phyloP scores from a whole-genome alignment of 306 rosid species.

The Prunus mongolica region DNA sequence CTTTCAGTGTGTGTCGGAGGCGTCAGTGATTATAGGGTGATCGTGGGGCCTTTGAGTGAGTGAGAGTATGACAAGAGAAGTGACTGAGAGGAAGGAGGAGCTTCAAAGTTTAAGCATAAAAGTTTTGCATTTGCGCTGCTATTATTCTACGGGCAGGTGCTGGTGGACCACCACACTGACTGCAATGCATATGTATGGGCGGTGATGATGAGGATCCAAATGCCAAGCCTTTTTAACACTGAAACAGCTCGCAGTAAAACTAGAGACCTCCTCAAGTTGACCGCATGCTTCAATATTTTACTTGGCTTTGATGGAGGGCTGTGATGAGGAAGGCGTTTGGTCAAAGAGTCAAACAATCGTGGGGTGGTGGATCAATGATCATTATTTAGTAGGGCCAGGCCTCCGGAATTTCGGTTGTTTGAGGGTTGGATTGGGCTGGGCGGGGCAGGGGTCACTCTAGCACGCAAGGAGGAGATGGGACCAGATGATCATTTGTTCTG shows the following conservation, averaged over 20 bases:
- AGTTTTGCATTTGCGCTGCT: too few species aligned
- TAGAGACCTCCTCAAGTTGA: too few species aligned
- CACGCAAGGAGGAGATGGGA: background rate
- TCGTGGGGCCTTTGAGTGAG: slow-evolving; percentile 2
- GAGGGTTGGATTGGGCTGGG: background rate
- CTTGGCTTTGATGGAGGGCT: background rate
- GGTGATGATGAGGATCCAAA: slow-evolving; percentile 17
- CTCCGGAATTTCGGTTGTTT: background rate
- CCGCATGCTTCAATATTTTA: too few species aligned
- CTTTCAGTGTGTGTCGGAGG: slow-evolving; percentile 24
- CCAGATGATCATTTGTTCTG: background rate
- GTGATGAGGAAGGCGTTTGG: background rate
- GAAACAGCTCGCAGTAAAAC: too few species aligned
- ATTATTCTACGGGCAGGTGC: too few species aligned
- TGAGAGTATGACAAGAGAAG: background rate
- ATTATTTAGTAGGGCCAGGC: background rate
- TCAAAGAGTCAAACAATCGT: slow-evolving; percentile 7
- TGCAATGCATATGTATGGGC: background rate
- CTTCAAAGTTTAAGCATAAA: background rate
- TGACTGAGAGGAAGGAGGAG: background rate
- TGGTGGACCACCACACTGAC: too few species aligned
- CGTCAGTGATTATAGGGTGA: slow-evolving; percentile 11
- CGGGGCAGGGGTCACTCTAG: too few species aligned
- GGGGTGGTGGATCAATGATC: background rate
- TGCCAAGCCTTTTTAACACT: too few species aligned